phyloP scores from a whole-genome alignment of 1,139 yeast species.

The Pichia sorboxylosa region DNA sequence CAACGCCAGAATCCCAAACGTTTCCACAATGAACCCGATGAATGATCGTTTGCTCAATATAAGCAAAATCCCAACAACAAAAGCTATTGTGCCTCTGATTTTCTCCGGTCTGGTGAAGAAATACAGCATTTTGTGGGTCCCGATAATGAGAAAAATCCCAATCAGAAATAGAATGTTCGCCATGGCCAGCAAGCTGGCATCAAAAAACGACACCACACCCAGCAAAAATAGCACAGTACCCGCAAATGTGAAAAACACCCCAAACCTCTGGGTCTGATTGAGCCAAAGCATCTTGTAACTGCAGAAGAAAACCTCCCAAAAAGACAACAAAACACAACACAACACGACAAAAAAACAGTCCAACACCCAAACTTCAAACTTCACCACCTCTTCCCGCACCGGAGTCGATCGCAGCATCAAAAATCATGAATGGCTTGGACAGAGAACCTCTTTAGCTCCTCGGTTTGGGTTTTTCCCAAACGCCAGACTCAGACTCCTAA shows the following conservation, averaged over 20 bases:
- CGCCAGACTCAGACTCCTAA: slow-evolving; percentile 7
- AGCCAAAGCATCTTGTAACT: slow-evolving; percentile 64
- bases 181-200: slow-evolving; percentile 77
- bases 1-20: slow-evolving; percentile 75
- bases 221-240: slow-evolving; percentile 66
- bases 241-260: slow-evolving; percentile 87
- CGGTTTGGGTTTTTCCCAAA: too few species aligned
- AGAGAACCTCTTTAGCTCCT: too few species aligned
- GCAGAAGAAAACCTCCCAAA: too few species aligned
- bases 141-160: slow-evolving; percentile 78
- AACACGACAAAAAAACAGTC: too few species aligned
- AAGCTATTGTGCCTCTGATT: slow-evolving; percentile 75
- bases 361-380: too few species aligned
- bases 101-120: slow-evolving; percentile 85
- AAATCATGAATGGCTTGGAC: too few species aligned
- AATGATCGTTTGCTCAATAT: slow-evolving; percentile 72
- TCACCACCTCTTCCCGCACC: too few species aligned
- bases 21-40: slow-evolving; percentile 73
- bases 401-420: too few species aligned
- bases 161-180: slow-evolving; percentile 76
- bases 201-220: slow-evolving; percentile 81
- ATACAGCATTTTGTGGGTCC: slow-evolving; percentile 69
- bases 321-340: too few species aligned
- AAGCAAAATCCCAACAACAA: slow-evolving; percentile 59
- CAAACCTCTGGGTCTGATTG: slow-evolving; percentile 72